A percentile compares a stretch with the other conserved stretches of the same genome.
Conservation (phyloP, 257 asterid species). For the Prunella vulgaris region DNA sequence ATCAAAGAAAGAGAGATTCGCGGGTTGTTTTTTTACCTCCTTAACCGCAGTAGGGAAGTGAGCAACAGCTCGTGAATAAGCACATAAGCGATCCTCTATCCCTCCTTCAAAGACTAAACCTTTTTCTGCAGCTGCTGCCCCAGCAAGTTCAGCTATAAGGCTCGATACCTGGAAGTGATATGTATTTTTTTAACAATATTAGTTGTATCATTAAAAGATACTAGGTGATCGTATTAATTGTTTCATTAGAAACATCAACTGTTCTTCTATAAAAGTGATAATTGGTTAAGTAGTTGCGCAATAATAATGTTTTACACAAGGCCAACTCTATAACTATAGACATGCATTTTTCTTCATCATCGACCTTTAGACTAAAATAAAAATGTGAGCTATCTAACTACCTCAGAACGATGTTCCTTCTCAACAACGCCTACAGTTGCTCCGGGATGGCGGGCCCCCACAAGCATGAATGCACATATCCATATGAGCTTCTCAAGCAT, state of each 20-base stretch:
- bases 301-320: too few species aligned
- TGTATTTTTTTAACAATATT: too few species aligned
- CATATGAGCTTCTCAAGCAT: constrained; percentile 98
- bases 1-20: neutral
- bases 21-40: constrained; percentile 60
- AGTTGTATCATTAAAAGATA: too few species aligned
- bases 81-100: constrained; percentile 83
- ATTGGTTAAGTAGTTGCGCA: too few species aligned
- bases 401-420: constrained; percentile 87
- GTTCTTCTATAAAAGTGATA: too few species aligned
- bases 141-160: constrained; percentile 76
- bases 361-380: neutral
- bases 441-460: constrained; percentile 97
- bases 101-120: constrained; percentile 65
- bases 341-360: neutral
- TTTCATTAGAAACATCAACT: too few species aligned
- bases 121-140: constrained; percentile 82
- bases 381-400: constrained; percentile 3
- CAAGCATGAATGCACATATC: constrained; percentile 99
- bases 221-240: neutral
- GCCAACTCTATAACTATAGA: neutral
- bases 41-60: constrained; percentile 97
- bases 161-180: constrained; percentile 54
- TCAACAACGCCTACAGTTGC: constrained; percentile 92
- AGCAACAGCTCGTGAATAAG: constrained; percentile 89